phyloP scores from a whole-genome alignment of 1,139 yeast species.

The Sugiyamaella xylanicola region DNA sequence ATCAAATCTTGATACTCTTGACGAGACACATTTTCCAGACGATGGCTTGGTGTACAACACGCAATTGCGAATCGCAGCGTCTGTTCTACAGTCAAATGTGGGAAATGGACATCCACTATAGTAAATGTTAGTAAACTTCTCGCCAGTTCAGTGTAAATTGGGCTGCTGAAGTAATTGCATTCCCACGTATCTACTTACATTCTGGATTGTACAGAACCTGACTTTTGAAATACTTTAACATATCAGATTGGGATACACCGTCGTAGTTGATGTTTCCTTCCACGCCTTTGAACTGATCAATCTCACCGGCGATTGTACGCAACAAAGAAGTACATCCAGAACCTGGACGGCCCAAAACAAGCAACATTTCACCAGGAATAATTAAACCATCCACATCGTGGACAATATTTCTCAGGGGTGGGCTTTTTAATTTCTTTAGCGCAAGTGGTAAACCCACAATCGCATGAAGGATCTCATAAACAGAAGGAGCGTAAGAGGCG shows the following conservation, averaged over 20 bases:
- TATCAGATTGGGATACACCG: slow-evolving; percentile 53
- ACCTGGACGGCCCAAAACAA: slow-evolving; percentile 68
- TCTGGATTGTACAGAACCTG: slow-evolving; percentile 64
- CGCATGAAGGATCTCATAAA: slow-evolving; percentile 47
- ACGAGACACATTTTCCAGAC: slow-evolving; percentile 54
- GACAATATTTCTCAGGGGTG: slow-evolving; percentile 50
- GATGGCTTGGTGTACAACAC: slow-evolving; percentile 58
- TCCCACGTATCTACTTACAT: slow-evolving; percentile 30
- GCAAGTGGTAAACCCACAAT: slow-evolving; percentile 39
- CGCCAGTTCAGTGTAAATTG: too few species aligned
- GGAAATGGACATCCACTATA: slow-evolving; percentile 57
- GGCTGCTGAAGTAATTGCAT: too few species aligned
- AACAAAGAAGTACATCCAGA: slow-evolving; percentile 65
- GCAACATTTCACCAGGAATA: slow-evolving; percentile 62
- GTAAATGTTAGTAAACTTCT: not conserved
- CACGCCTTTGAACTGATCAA: slow-evolving; percentile 46
- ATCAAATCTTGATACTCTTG: slow-evolving; percentile 51
- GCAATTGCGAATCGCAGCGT: slow-evolving; percentile 63
- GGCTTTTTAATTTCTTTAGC: slow-evolving; percentile 32
- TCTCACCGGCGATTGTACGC: slow-evolving; percentile 58
- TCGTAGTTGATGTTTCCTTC: slow-evolving; percentile 53
- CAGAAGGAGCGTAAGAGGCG: slow-evolving; percentile 55
- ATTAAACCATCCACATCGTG: slow-evolving; percentile 47
- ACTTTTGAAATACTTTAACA: slow-evolving; percentile 52
- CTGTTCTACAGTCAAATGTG: slow-evolving; percentile 63